phyloP scores from a whole-genome alignment of 2,329 filamentous ascomycete species.

The Tothia fuscella region DNA sequence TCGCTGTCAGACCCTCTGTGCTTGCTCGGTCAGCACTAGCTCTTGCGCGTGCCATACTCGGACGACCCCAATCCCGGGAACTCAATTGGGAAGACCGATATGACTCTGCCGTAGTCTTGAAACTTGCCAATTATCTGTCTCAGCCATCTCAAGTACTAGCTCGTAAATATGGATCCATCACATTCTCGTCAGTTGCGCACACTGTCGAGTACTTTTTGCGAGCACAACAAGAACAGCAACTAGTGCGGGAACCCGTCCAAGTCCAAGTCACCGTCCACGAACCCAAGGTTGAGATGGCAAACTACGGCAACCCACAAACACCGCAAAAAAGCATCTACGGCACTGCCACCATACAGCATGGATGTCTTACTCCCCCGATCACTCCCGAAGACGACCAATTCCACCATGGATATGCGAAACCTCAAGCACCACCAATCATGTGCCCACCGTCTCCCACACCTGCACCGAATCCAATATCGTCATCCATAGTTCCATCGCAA shows the following conservation, averaged over 20 bases:
- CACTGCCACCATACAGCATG: slow-evolving; percentile 51
- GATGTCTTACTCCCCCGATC: slow-evolving; percentile 75
- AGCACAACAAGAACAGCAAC: slow-evolving; percentile 17
- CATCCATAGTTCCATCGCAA: slow-evolving; percentile 17
- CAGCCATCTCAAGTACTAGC: slow-evolving; percentile 55
- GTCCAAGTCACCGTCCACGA: slow-evolving; percentile 39
- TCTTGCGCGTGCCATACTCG: slow-evolving; percentile 74
- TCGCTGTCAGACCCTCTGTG: slow-evolving; percentile 79
- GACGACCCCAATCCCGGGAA: slow-evolving; percentile 62
- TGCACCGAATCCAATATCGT: slow-evolving; percentile 25
- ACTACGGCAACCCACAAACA: slow-evolving; percentile 54
- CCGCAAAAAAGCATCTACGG: slow-evolving; percentile 64
- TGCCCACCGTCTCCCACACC: slow-evolving; percentile 21
- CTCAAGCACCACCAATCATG: slow-evolving; percentile 19
- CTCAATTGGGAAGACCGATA: slow-evolving; percentile 63
- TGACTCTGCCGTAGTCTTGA: slow-evolving; percentile 55
- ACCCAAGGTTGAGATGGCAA: slow-evolving; percentile 28
- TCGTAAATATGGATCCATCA: slow-evolving; percentile 55
- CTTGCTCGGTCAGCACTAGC: slow-evolving; percentile 82
- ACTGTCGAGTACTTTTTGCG: slow-evolving; percentile 55
- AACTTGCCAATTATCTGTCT: slow-evolving; percentile 52
- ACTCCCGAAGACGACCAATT: slow-evolving; percentile 53
- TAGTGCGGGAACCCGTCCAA: slow-evolving; percentile 40
- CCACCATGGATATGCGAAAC: slow-evolving; percentile 21
- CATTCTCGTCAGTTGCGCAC: slow-evolving; percentile 52